Percentiles rank a stretch among this genome's conserved stretches.
These are phyloP conservation scores for Bremia lactucae DNA, from an alignment of 352 stramenopile species.

Conservation along the genomic window DNA sequence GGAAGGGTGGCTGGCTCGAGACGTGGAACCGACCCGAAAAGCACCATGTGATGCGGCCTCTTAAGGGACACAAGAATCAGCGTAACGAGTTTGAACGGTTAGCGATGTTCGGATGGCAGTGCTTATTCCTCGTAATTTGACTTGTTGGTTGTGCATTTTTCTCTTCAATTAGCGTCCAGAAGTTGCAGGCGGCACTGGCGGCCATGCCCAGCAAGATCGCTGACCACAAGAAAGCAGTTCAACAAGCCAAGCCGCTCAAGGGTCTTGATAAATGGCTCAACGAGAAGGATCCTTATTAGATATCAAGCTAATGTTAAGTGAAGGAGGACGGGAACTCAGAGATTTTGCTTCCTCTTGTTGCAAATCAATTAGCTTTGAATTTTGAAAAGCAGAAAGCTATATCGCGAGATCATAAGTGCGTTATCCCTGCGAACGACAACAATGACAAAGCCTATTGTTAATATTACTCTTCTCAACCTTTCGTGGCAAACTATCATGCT, in stretches of 20 bases:
- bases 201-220: constrained; percentile 79
- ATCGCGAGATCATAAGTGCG: no score
- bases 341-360: no score
- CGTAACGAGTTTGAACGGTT: constrained; percentile 77
- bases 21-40: constrained; percentile 69
- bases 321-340: constrained; percentile 5
- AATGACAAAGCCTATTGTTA: no score
- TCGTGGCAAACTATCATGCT: no score
- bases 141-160: not conserved
- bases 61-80: constrained; percentile 73
- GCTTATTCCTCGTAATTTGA: not conserved
- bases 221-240: constrained; percentile 79
- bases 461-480: no score
- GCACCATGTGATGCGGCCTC: constrained; percentile 77
- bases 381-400: constrained; percentile 8
- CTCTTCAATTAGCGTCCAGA: constrained; percentile 49
- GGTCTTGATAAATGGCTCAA: constrained; percentile 85
- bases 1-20: constrained; percentile 73
- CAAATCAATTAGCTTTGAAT: no score
- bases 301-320: constrained; percentile 15
- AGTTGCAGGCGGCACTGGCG: constrained; percentile 72
- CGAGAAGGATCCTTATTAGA: constrained; percentile 73
- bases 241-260: constrained; percentile 75
- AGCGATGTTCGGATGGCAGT: constrained; percentile 3
- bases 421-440: constrained; percentile 15